Evolutionary conservation across 2,329 filamentous ascomycete genomes (phyloP), one percentile per base, ranked within the genome.

Genomic region (Fusarium sp.): DNA sequence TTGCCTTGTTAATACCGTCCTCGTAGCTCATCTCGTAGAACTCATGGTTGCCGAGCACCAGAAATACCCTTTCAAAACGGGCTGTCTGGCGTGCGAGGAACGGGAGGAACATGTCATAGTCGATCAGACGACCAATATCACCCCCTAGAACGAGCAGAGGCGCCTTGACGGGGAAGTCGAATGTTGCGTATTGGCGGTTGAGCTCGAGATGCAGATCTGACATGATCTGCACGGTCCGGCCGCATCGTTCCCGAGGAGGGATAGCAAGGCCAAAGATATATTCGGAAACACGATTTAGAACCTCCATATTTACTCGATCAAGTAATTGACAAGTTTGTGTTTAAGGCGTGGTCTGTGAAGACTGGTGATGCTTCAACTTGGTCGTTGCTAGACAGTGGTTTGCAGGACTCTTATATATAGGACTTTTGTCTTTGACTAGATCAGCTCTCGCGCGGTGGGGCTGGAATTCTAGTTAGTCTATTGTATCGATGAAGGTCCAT

Each of bases 21-120:
- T 74, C 69, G 47, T 78, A 75, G 35, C 72, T 73, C 31, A 79
- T 70, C 27, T 76, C 76, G 63, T 82, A 83, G 66, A 84, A 84
- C 65, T 85, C 82, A 63, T 84, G 82, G 65, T 84, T 84, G 0
- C 81, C 83, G 3, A 84, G 74, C 0, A 84, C 75, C 2, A 83
- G 69, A 46, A 83, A 78, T 3, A 84, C 77, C 4, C 70, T 72
- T 8, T 78, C 69, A 60, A 78, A 84, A 4, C 73, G 72, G 15
- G 69, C 59, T n/a, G 73, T 75, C 52, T 81, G 80, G 4, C 62
- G 61, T 9, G 69, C 57, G 19, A 84, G 73, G 57, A 84, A 84
- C 5, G 55, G 54, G 4, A 77, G 72, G 66, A 82, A 82, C 2
- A 53, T 67, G 4, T 79, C 75, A 60, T 81, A 80, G 63, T 83